Percentiles rank a stretch among this genome's conserved stretches.
These are phyloP conservation scores for Pyricularia sp. DNA, from an alignment of 2,329 filamentous ascomycete species.

Conservation along the genomic window DNA sequence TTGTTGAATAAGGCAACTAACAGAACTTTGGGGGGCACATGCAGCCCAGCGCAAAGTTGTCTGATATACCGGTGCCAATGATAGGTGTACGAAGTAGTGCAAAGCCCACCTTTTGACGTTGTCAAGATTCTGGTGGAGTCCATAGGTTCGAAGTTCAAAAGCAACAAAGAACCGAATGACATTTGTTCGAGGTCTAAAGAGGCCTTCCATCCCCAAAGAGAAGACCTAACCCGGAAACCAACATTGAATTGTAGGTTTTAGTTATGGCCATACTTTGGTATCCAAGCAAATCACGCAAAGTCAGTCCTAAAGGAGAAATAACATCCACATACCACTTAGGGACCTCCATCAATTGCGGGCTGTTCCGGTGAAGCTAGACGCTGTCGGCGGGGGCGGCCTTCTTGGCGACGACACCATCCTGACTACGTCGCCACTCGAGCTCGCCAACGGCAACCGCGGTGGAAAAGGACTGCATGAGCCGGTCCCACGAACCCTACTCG, in stretches of 20 bases:
- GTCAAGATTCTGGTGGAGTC: background rate
- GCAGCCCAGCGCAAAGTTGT: background rate
- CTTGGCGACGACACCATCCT: background rate
- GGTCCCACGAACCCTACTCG: slow-evolving; percentile 6
- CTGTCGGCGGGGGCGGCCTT: background rate
- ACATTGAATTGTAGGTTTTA: no score
- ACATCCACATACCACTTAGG: no score
- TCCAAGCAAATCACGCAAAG: no score
- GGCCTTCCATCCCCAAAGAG: no score
- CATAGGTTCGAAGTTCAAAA: background rate
- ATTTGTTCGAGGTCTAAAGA: background rate
- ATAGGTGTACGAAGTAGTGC: no score
- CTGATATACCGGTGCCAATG: background rate
- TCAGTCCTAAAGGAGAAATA: no score
- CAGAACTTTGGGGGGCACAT: background rate
- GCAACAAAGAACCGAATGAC: background rate
- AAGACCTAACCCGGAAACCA: no score
- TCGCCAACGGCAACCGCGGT: background rate
- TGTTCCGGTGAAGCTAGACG: background rate
- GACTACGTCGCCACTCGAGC: background rate
- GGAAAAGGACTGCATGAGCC: slow-evolving; percentile 9
- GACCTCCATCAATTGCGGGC: background rate
- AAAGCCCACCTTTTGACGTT: background rate
- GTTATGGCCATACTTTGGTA: no score
- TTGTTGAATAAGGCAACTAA: background rate